Percentiles rank a stretch among this genome's conserved stretches.
These are phyloP conservation scores for Cytospora paraplurivora DNA, from an alignment of 2,329 filamentous ascomycete genomes.

Conservation along the genomic window DNA sequence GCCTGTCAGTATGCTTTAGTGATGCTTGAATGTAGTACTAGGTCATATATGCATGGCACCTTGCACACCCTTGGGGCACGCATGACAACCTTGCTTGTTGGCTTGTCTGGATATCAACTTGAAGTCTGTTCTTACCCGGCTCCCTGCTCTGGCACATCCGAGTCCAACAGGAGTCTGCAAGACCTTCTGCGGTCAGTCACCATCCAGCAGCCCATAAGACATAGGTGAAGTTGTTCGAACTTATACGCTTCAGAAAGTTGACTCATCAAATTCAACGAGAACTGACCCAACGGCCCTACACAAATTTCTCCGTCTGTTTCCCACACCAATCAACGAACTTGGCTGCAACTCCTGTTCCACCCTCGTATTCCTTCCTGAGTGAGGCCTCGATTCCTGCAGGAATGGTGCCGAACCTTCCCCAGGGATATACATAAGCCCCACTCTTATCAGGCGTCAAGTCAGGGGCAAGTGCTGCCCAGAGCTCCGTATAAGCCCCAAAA, in stretches of 20 bases:
- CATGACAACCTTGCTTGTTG: background rate
- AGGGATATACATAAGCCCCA: constrained; percentile 28
- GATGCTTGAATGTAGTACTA: too few relatives aligned
- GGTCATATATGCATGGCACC: too few relatives aligned
- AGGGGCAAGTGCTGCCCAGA: constrained; percentile 49
- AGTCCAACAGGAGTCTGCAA: too few relatives aligned
- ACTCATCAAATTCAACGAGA: too few relatives aligned
- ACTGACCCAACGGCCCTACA: too few relatives aligned
- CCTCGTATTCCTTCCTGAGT: background rate
- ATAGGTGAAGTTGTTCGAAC: too few relatives aligned
- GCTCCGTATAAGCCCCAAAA: constrained; percentile 50
- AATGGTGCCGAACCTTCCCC: constrained; percentile 26
- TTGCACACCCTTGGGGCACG: too few relatives aligned
- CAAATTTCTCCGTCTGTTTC: constrained; percentile 6
- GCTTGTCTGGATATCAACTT: background rate
- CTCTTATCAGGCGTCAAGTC: constrained; percentile 44
- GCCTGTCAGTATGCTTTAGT: too few relatives aligned
- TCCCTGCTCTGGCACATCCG: too few relatives aligned
- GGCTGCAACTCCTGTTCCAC: constrained; percentile 7
- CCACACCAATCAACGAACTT: constrained; percentile 15
- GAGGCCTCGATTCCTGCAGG: constrained; percentile 1
- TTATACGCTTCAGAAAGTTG: too few relatives aligned
- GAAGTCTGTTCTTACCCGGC: background rate
- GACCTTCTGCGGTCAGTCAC: too few relatives aligned
- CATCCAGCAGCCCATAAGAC: too few relatives aligned